Evolutionary conservation across 345 rosid species (phyloP), one percentile per base, ranked within the genome.

Genomic region (Eucalyptus rudis): DNA sequence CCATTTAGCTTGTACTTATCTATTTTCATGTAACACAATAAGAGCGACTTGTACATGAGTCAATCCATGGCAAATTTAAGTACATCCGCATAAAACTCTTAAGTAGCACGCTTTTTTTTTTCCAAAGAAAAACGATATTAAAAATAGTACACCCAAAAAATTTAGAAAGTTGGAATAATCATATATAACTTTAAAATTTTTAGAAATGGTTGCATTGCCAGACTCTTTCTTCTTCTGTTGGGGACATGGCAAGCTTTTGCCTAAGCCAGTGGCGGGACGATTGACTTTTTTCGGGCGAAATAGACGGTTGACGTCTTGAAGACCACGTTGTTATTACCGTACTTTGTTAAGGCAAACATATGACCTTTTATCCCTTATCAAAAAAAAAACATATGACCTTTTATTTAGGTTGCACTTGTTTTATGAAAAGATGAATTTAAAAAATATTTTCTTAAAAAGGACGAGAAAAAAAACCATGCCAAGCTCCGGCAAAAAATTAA

Each of bases 291-390:
- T 51, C 1, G 0, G 22, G 22, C 22, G 0, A 51, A 51, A 51
- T 51, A 51, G 22, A 51, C 0, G 56, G 0, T 17, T 51, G 56
- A 8, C 9, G 1, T 6, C 54, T 51, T 50, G 0, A 3, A 51
- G 20, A 16, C 54, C 20, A 51, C 0, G 8, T 16, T 51, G 54
- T 0, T 3, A 51, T 16, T 16, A 51, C 7, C 10, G 4, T 52
- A 52, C 24, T 52, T 52, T 19, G 24, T 52, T 19, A 19, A 52
- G 8, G 56, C 2, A 52, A 52, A 52, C 10, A 52, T 52, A 52
- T 52, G 27, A 7, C 59, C 10, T 54, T 54, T 20, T 54, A 54
- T 54, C 40, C 40, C 4, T 36, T 36, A 36, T 4, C 40, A 33
- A 3, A 36, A 36, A 36, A 36, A 36, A 51, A 51, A 51, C 9